Conservation (phyloP, 1,139 yeast genomes). For the Tardiomyces blankii region DNA sequence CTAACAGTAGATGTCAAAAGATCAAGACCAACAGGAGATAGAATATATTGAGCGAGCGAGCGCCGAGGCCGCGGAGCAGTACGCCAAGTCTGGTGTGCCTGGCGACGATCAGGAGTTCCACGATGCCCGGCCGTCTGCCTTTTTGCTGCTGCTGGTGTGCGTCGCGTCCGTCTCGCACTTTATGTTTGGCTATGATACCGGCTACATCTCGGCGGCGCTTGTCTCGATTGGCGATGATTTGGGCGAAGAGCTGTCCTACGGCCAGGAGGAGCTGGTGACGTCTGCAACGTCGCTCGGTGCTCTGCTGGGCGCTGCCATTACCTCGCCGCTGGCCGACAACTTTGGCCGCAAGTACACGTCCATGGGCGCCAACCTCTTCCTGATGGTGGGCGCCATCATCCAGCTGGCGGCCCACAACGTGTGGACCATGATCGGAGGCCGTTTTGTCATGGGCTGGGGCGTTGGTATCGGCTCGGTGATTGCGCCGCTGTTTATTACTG, state of each 20-base stretch:
- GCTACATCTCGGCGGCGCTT: slow-evolving; percentile 66
- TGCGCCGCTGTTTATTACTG: slow-evolving; percentile 84
- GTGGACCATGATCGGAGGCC: slow-evolving; percentile 88
- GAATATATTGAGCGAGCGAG: background rate
- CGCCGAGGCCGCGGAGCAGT: background rate
- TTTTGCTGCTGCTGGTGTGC: slow-evolving; percentile 3
- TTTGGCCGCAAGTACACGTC: slow-evolving; percentile 76
- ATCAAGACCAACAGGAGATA: background rate
- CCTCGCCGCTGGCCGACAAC: slow-evolving; percentile 72
- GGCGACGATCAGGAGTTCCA: background rate
- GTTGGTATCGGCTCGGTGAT: slow-evolving; percentile 90
- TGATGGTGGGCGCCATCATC: slow-evolving; percentile 70
- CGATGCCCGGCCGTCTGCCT: background rate
- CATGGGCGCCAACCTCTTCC: slow-evolving; percentile 67
- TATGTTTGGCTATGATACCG: slow-evolving; percentile 32
- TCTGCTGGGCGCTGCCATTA: slow-evolving; percentile 58
- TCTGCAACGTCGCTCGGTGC: slow-evolving; percentile 97
- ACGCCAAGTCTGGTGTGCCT: background rate
- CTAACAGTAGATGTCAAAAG: background rate
- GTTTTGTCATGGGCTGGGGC: slow-evolving; percentile 90
- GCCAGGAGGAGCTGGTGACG: slow-evolving; percentile 80
- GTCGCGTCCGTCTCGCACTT: slow-evolving; percentile 14
- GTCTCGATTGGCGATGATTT: slow-evolving; percentile 76
- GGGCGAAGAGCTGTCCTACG: slow-evolving; percentile 40
- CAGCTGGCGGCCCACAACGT: slow-evolving; percentile 72